phyloP scores from a whole-genome alignment of 2,329 filamentous ascomycete species.

The Cercospora sp. region DNA sequence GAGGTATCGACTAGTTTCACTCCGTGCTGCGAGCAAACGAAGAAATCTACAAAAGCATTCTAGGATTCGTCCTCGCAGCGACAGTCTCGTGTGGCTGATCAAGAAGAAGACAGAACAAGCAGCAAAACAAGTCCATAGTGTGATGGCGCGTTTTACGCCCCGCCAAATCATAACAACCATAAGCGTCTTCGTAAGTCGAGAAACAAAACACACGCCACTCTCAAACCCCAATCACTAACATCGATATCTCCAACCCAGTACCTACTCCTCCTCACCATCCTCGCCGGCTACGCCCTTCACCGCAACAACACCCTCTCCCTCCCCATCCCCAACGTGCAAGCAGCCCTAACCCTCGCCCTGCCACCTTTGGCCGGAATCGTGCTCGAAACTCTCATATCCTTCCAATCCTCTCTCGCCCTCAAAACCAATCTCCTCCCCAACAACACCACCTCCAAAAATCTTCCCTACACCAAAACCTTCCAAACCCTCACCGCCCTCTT shows the following conservation, averaged over 20 bases:
- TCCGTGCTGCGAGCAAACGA: background rate
- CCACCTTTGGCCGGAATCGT: constrained; percentile 47
- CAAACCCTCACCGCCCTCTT: constrained; percentile 44
- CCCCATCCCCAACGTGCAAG: constrained; percentile 46
- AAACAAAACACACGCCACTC: background rate
- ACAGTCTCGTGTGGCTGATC: background rate
- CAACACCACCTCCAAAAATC: background rate
- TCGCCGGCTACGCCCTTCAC: constrained; percentile 43
- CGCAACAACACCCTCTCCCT: constrained; percentile 41
- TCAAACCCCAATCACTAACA: background rate
- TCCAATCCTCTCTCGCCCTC: constrained; percentile 34
- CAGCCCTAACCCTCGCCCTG: constrained; percentile 46
- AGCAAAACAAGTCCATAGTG: background rate
- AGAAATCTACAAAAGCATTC: background rate
- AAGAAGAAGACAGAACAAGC: background rate
- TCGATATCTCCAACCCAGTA: constrained; percentile 37
- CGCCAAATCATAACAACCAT: constrained; percentile 44
- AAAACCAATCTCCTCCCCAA: constrained; percentile 25
- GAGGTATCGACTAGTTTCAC: background rate
- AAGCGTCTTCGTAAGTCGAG: constrained; percentile 40
- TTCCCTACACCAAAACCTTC: constrained; percentile 37
- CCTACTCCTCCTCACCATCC: constrained; percentile 43
- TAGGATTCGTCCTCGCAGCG: background rate
- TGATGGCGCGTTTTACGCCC: constrained; percentile 33
- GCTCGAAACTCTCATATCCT: constrained; percentile 44